A percentile compares a stretch with the other conserved stretches of the same genome.
Conservation (phyloP, 2,329 filamentous ascomycete genomes). For the Aspergillus niger region DNA sequence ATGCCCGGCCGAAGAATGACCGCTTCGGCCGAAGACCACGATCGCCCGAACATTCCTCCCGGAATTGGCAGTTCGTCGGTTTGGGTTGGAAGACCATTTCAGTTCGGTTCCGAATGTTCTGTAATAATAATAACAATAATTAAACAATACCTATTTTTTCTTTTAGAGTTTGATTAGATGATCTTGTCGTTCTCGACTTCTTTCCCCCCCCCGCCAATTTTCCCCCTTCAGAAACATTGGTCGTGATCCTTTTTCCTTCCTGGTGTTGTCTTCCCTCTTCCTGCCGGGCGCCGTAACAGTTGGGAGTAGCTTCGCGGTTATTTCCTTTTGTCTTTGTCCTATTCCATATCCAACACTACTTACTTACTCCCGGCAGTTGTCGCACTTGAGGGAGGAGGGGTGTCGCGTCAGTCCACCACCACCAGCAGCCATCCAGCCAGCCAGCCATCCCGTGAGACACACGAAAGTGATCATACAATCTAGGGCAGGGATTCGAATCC, state of each 20-base stretch:
- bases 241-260: not conserved
- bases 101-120: not conserved
- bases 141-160: not conserved
- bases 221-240: not conserved
- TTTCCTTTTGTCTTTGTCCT: not conserved
- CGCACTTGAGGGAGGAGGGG: not conserved
- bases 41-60: constrained; percentile 4
- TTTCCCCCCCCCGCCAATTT: not conserved
- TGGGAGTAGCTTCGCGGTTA: too few relatives aligned
- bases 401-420: not conserved
- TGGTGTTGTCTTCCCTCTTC: not conserved
- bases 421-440: too few relatives aligned
- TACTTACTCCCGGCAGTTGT: not conserved
- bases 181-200: not conserved
- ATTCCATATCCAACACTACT: constrained; percentile 4
- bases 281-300: too few relatives aligned
- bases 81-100: not conserved
- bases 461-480: not conserved
- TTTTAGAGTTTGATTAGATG: not conserved
- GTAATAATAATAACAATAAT: not conserved
- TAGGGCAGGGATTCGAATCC: not conserved
- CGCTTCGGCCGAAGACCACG: constrained; percentile 8
- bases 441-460: not conserved
- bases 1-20: constrained; percentile 8
- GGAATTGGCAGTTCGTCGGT: not conserved